Base-by-base conservation (phyloP, 345 rosid species). In the Bretschneidera sinensis region DNA sequence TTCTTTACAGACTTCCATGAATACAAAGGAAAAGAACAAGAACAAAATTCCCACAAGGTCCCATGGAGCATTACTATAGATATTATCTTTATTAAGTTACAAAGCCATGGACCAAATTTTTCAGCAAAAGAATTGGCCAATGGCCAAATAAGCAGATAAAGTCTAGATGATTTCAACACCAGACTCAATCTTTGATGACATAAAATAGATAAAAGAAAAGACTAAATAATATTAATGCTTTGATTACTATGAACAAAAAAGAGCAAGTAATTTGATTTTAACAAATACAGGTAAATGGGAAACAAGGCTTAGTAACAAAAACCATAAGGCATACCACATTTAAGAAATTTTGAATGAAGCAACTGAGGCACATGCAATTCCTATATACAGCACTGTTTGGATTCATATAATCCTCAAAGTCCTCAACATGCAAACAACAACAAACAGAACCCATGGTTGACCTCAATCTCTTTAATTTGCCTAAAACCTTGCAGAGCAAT, bases 361-460 rank as follows among this genome's bases (percentile, higher is more conserved):
- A 84, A 63, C 83, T 54, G 25, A 90, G 78, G 78, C 99, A 94
- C 57, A 79, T 64, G 71, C 99, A 94, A 74, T 85, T 90, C 74
- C 97, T 81, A 67, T 83, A 88, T 2, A 74, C 76, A 71, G 83
- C 68, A 83, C 78, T 84, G 43, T 74, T 83, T 66, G 95, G 87
- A 76, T 85, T 82, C 78, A 83, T 66, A 75, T 91, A 88, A 57
- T 86, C 92, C 75, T 88, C 92, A 54, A 81, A 69, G 66, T 86
- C 95, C 52, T 78, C 82, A 21, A 60, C 75, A 24, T 59, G 90
- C 67, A 90, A 70, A 77, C 99, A 94, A 82, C 92, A 86, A 58
- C 96, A 82, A 70, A 85, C 89, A 62, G 95, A 60, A 60, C 99
- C 99, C 97, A 94, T 94, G 74, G 57, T 62, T 60, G 57, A 53